phyloP scores from a whole-genome alignment of 192 early-diverging fungal species.

The Coemansia sp. region DNA sequence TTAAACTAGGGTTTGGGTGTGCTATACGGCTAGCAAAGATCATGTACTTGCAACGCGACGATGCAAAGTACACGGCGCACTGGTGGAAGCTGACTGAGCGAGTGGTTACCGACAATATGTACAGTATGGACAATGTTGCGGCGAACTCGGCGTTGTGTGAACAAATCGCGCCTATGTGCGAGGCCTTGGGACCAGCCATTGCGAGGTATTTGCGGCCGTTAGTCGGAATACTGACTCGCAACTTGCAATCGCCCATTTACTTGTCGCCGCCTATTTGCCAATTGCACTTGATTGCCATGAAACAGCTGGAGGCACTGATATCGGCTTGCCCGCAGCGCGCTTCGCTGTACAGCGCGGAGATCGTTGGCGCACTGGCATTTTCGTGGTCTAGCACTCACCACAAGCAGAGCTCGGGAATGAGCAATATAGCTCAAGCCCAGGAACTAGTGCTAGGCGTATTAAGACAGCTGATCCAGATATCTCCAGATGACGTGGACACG shows the following conservation, averaged over 20 bases:
- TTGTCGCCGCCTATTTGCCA: slow-evolving; percentile 11
- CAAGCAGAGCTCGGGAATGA: slow-evolving; percentile 1
- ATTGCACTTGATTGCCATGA: slow-evolving; percentile 27
- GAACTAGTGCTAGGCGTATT: neutral
- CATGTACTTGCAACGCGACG: neutral
- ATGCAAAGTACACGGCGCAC: slow-evolving; percentile 15
- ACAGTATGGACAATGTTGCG: slow-evolving; percentile 35
- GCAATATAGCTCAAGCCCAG: neutral
- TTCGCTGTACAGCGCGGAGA: slow-evolving; percentile 21
- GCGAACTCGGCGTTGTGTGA: slow-evolving; percentile 19
- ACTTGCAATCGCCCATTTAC: slow-evolving; percentile 28
- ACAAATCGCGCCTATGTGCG: slow-evolving; percentile 19
- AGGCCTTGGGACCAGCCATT: slow-evolving; percentile 31
- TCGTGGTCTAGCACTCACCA: slow-evolving; percentile 22
- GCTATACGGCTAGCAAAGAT: slow-evolving; percentile 13
- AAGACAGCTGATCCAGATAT: neutral
- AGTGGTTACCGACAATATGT: slow-evolving; percentile 32
- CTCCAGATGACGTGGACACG: neutral
- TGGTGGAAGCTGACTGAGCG: slow-evolving; percentile 39
- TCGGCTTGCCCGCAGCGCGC: slow-evolving; percentile 32
- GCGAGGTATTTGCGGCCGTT: slow-evolving; percentile 40
- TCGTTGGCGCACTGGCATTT: slow-evolving; percentile 40
- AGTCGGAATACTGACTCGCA: slow-evolving; percentile 25
- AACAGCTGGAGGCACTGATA: slow-evolving; percentile 24
- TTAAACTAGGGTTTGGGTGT: slow-evolving; percentile 23